phyloP scores from a whole-genome alignment of 2,329 filamentous ascomycete species.

The Mollisia scopiformis region DNA sequence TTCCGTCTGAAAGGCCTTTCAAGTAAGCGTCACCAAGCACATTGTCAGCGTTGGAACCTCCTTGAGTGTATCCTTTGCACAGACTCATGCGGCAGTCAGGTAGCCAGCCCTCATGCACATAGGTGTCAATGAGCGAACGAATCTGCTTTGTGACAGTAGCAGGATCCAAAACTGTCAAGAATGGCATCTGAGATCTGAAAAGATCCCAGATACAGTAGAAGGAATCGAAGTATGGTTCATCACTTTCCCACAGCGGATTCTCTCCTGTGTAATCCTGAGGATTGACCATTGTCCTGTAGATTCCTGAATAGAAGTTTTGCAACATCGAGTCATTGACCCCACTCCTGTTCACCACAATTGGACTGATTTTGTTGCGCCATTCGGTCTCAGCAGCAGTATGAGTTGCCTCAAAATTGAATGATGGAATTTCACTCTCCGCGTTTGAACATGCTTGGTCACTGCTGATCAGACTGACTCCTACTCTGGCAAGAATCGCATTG shows the following conservation, averaged over 20 bases:
- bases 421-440: constrained; percentile 68
- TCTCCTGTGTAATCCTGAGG: constrained; percentile 76
- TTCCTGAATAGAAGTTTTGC: constrained; percentile 70
- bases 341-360: constrained; percentile 54
- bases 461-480: constrained; percentile 73
- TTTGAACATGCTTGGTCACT: constrained; percentile 66
- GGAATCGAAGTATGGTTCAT: constrained; percentile 74
- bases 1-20: constrained; percentile 64
- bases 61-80: constrained; percentile 75
- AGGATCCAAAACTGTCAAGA: constrained; percentile 72
- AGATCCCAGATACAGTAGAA: constrained; percentile 75
- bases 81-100: constrained; percentile 61
- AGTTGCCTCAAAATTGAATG: constrained; percentile 64
- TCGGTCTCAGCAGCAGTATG: constrained; percentile 53
- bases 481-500: constrained; percentile 60
- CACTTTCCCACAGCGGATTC: constrained; percentile 67
- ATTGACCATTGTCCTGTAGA: constrained; percentile 71
- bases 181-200: constrained; percentile 69
- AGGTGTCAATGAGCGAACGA: constrained; percentile 73
- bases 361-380: constrained; percentile 64
- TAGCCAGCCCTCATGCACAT: constrained; percentile 59
- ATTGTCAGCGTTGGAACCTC: constrained; percentile 74
- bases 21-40: constrained; percentile 69
- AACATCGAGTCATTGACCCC: constrained; percentile 58
- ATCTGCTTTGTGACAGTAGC: constrained; percentile 65